Evolutionary conservation across 768 basidiomycete species (phyloP).

Genomic region (Boletus reticulatus): DNA sequence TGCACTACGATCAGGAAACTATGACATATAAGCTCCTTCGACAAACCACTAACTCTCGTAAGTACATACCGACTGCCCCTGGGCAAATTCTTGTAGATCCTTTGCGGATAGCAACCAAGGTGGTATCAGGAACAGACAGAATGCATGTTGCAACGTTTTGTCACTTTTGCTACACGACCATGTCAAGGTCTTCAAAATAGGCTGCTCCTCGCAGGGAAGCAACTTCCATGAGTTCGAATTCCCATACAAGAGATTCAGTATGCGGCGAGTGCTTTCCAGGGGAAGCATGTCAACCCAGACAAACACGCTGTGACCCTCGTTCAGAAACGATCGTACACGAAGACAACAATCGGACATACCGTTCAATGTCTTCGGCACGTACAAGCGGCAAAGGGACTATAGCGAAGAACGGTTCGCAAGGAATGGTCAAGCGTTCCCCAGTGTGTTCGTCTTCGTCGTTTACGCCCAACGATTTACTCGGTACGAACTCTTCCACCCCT

Average conservation of each 20-base stretch:
- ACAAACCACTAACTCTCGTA: not conserved
- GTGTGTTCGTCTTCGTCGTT: constrained; percentile 39
- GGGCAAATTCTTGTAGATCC: constrained; percentile 36
- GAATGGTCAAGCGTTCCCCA: constrained; percentile 43
- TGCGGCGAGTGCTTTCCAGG: constrained; percentile 46
- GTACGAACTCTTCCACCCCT: constrained; percentile 42
- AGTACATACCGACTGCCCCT: constrained; percentile 19
- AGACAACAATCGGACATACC: constrained; percentile 31
- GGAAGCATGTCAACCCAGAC: constrained; percentile 53
- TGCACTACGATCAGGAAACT: constrained; percentile 21
- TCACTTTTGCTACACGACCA: constrained; percentile 25
- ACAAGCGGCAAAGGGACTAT: constrained; percentile 34
- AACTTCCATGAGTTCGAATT: constrained; percentile 32
- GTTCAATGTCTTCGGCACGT: constrained; percentile 40
- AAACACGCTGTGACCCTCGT: constrained; percentile 34
- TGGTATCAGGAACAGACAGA: constrained; percentile 36
- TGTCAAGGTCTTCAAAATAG: constrained; percentile 23
- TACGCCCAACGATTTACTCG: constrained; percentile 33
- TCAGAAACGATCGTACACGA: not conserved
- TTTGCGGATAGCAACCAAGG: constrained; percentile 38
- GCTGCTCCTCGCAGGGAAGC: constrained; percentile 18
- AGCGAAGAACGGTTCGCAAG: constrained; percentile 39
- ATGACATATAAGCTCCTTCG: not conserved
- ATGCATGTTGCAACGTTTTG: constrained; percentile 12
- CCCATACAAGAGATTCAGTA: constrained; percentile 34